Evolutionary conservation across 495 filamentous ascomycete genomes (phyloP), one percentile per base, ranked within the genome.

Genomic region (Sporormia fimetaria): DNA sequence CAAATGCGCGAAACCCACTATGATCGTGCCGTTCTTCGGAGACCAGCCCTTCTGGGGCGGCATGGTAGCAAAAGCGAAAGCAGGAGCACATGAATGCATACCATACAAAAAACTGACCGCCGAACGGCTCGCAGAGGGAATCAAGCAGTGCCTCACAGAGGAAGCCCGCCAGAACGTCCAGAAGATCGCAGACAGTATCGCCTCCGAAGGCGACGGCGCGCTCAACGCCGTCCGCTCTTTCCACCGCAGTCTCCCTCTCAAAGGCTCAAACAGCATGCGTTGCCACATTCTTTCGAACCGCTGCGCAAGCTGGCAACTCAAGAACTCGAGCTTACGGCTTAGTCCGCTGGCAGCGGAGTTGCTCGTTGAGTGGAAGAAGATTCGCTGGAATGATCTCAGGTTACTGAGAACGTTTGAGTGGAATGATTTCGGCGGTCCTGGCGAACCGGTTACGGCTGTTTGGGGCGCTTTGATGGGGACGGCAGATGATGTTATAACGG

Each of bases 21-120:
- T 62, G 56, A 60, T 63, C 33, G 55, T 62, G 7, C 60, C 60
- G 1, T 63, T 63, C 39, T 63, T 63, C 39, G 60, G 60, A 32
- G 60, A 63, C 33, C 84, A 93, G 60, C 69, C 74, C 11, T 90
- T 90, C 58, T 93, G 85, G 85, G 84, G 82, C 7, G 59, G 67
- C 3, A 85, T 85, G 74, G 67, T 87, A 3, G 69, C 69, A 0
- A 65, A 64, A 15, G 68, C 75, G 2, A 71, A 73, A 3, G 81
- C 81, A 10, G 84, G 84, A 1, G 72, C 80, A 1, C 44, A 58
- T 15, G 59, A 68, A 20, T 76, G 81, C 1, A 72, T 87, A n/a
- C 81, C 79, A 0, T 79, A 85, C 59, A 83, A 81, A 53, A 63
- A 67, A 1, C 59, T 90, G 0, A 80, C 65, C 3, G 67, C 65